Evolutionary conservation across 192 early-diverging fungal species (phyloP), one percentile per base, ranked within the genome.

Genomic region (Coemansia sp.): DNA sequence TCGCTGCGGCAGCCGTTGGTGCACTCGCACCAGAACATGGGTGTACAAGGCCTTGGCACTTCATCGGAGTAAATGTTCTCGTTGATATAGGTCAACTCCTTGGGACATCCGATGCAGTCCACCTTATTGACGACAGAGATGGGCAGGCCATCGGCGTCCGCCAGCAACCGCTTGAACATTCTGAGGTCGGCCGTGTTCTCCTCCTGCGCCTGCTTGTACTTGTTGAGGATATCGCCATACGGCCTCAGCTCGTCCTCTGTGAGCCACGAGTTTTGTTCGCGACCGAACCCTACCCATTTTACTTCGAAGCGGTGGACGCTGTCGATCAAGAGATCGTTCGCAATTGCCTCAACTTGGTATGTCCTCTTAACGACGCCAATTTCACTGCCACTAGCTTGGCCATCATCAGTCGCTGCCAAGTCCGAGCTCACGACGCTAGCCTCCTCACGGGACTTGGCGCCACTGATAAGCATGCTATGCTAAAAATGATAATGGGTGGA

Each of bases 41-140:
- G 68, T 29, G 73, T 65, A 46, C 71, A 77, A 4, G 79, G 79
- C 19, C 70, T 63, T 39, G 79, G 79, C 31, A 82, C 76, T 11
- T 71, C 64, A 15, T 77, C 71, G 14, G 79, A 66, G 59, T 65
- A 73, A 11, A 74, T 70, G 67, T 32, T 70, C 14, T 67, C 42
- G 61, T 77, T 68, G 37, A 82, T 82, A 64, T 77, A 82, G 25
- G 54, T 72, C 47, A 82, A 82, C 51, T 67, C 38, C 17, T 72
- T 64, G 0, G 75, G 74, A 38, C 43, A 64, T 9, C 71, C 66
- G 11, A 68, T 67, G 1, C 36, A 29, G 59, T 84, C 83, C 15
- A 84, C 77, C 1, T 62, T 64, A 60, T 84, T 84, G 31, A 53
- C 35, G 11, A 77, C 68, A 1, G 67, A 47, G 22, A 84, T 76